Conservation (phyloP, 305 asterid genomes). For the Solanum hybrid region DNA sequence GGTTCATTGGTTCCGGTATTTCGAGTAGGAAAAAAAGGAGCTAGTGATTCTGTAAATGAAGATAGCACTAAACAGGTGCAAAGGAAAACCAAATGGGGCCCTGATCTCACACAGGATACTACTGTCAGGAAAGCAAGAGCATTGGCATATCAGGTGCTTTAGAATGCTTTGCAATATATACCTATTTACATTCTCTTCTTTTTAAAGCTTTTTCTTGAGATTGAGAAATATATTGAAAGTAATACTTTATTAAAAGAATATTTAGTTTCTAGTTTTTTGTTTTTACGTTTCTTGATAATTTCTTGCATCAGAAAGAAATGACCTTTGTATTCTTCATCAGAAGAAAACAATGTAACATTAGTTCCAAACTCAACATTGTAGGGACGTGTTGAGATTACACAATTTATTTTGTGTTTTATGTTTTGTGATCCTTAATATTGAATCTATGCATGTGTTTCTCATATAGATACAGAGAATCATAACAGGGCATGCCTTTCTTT, state of each 20-base stretch:
- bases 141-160: constrained; percentile 70
- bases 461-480: neutral
- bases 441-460: neutral
- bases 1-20: constrained; percentile 74
- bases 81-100: constrained; percentile 93
- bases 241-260: neutral
- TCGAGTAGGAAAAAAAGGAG: constrained; percentile 58
- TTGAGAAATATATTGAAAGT: neutral
- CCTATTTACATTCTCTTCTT: neutral
- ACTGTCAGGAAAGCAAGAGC: constrained; percentile 75
- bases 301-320: neutral
- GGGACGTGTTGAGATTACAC: neutral
- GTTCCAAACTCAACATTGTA: neutral
- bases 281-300: no score
- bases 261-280: neutral
- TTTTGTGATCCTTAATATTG: neutral
- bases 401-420: neutral
- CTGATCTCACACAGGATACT: constrained; percentile 62
- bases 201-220: neutral
- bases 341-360: neutral
- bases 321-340: neutral
- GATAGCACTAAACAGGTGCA: constrained; percentile 43
- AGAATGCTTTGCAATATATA: constrained; percentile 3
- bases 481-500: neutral
- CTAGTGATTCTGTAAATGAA: constrained; percentile 34